These are phyloP conservation scores for Sphenostylis stenocarpa DNA, from an alignment of 306 rosid genomes.

Conservation along the genomic window DNA sequence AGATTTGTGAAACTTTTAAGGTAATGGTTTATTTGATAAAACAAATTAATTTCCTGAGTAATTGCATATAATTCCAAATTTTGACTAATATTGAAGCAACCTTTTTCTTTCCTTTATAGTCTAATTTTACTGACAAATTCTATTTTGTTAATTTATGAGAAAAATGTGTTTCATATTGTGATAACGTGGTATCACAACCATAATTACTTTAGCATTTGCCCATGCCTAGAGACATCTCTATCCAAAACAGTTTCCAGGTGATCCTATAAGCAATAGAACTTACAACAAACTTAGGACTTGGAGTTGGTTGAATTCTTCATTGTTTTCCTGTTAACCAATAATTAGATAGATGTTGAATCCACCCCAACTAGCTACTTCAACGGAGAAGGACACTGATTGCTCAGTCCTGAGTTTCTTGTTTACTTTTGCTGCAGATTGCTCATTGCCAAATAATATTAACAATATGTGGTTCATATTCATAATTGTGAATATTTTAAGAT, in stretches of 20 bases:
- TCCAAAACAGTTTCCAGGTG: conserved; percentile 35
- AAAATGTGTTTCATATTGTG: neutral
- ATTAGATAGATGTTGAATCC: conserved; percentile 25
- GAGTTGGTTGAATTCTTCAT: neutral
- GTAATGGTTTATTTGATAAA: conserved; percentile 13
- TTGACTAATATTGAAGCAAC: conserved; percentile 2
- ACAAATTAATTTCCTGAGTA: neutral
- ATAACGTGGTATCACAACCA: neutral
- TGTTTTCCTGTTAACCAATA: neutral
- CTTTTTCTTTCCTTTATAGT: conserved; percentile 3
- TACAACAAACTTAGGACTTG: neutral
- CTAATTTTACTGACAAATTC: neutral
- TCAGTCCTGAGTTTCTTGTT: neutral
- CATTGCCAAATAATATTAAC: neutral
- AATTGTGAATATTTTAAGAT: conserved; percentile 11
- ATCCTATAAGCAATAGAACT: conserved; percentile 14
- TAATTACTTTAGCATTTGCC: neutral
- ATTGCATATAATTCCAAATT: conserved; percentile 16
- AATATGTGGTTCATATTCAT: conserved; percentile 19
- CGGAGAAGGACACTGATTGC: conserved; percentile 7
- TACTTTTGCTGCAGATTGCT: neutral
- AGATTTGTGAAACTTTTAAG: neutral
- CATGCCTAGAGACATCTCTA: conserved; percentile 21
- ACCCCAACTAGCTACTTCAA: conserved; percentile 13
- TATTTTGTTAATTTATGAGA: neutral